These are phyloP conservation scores for Solanum hybrid DNA, from an alignment of 305 asterid species.

Conservation along the genomic window DNA sequence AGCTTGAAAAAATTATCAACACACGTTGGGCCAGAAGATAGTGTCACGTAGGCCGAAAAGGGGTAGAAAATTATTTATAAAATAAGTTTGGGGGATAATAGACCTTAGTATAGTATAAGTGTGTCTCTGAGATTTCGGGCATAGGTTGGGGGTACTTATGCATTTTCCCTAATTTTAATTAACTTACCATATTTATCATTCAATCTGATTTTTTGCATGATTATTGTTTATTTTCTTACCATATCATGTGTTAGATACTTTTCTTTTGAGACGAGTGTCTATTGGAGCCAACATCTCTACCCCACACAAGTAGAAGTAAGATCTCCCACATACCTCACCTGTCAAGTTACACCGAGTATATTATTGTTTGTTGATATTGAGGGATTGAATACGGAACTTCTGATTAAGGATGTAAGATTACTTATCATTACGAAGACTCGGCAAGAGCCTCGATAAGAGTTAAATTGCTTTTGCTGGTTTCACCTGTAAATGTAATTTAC, in stretches of 20 bases:
- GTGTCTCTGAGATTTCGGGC: no score
- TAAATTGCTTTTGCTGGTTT: not conserved
- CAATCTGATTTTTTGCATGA: not conserved
- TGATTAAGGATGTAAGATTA: no score
- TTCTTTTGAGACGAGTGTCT: not conserved
- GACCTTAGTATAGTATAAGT: no score
- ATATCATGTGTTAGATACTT: not conserved
- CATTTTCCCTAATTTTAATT: no score
- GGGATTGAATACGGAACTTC: not conserved
- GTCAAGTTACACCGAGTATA: accelerated
- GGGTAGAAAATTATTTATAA: no score
- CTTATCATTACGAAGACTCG: no score
- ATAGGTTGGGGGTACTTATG: no score
- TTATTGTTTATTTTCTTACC: not conserved
- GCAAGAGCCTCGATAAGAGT: not conserved
- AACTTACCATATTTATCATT: not conserved
- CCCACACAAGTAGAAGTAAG: not conserved
- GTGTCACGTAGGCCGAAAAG: no score
- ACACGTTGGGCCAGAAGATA: no score
- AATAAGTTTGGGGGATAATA: no score
- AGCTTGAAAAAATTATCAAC: no score
- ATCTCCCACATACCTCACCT: not conserved
- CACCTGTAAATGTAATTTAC: not conserved
- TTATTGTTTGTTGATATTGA: not conserved
- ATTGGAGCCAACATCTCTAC: not conserved